Evolutionary conservation across 176 grass and related monocot species (phyloP).

Genomic region (Otatea glauca): DNA sequence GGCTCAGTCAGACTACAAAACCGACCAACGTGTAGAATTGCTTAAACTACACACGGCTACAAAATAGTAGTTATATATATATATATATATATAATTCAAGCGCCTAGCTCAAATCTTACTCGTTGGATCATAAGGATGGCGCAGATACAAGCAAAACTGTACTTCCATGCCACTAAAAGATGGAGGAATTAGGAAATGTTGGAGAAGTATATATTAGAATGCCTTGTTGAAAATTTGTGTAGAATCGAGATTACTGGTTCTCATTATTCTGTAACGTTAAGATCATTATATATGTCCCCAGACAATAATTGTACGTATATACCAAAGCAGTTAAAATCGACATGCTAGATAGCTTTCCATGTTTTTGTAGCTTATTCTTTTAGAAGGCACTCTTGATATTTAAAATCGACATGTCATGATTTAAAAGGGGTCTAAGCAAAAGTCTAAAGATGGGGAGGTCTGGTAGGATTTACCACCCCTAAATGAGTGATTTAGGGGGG

Average conservation of each 20-base stretch:
- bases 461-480: too few relatives aligned
- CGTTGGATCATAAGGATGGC: neutral
- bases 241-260: neutral
- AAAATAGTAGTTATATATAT: too few relatives aligned
- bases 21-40: too few relatives aligned
- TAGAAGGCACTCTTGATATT: neutral
- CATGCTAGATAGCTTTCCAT: neutral
- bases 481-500: too few relatives aligned
- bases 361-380: neutral
- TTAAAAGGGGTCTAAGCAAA: too few relatives aligned
- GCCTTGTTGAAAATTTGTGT: neutral
- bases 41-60: too few relatives aligned
- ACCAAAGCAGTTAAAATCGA: neutral
- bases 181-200: neutral
- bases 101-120: too few relatives aligned
- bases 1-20: too few relatives aligned
- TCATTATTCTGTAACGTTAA: neutral
- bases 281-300: neutral
- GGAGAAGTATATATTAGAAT: neutral
- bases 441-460: too few relatives aligned
- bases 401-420: too few relatives aligned
- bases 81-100: too few relatives aligned
- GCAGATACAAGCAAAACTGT: neutral
- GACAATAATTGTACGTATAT: neutral
- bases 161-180: neutral